phyloP scores from a whole-genome alignment of 345 rosid genomes.

The Zanthoxylum bungeanum region DNA sequence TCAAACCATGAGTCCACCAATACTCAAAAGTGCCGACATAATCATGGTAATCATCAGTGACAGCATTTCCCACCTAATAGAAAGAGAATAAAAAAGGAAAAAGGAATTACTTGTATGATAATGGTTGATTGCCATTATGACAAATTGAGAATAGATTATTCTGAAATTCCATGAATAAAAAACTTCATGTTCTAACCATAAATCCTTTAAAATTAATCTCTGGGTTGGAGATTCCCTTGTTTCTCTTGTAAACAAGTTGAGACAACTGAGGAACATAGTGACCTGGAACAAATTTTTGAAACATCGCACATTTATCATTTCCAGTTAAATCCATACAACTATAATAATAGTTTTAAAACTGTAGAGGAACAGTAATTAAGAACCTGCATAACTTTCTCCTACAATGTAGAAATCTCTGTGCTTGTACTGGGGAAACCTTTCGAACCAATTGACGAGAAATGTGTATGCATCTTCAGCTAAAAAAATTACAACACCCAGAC shows the following conservation, averaged over 20 bases:
- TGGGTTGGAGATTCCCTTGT: slow-evolving; percentile 63
- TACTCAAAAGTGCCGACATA: slow-evolving; percentile 82
- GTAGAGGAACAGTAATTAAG: neutral
- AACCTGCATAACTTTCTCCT: slow-evolving; percentile 98
- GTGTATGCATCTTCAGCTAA: slow-evolving; percentile 87
- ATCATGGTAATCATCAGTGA: slow-evolving; percentile 88
- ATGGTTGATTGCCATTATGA: slow-evolving; percentile 4
- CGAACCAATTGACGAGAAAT: slow-evolving; percentile 83
- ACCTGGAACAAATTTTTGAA: slow-evolving; percentile 42
- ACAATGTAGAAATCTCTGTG: slow-evolving; percentile 89
- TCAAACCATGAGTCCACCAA: slow-evolving; percentile 97
- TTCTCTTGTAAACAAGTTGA: slow-evolving; percentile 61
- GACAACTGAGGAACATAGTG: slow-evolving; percentile 98
- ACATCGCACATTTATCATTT: neutral
- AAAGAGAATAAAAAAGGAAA: neutral
- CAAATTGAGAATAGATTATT: neutral
- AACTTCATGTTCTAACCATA: slow-evolving; percentile 47
- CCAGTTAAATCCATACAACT: neutral
- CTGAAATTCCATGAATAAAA: neutral
- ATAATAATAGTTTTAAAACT: neutral
- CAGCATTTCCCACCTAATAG: slow-evolving; percentile 87
- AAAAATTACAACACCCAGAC: slow-evolving; percentile 19
- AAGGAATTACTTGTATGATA: neutral
- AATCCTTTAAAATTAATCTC: slow-evolving; percentile 88
- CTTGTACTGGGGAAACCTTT: slow-evolving; percentile 95